These are phyloP conservation scores for Nemophila menziesii DNA, from an alignment of 257 asterid genomes.

Conservation along the genomic window DNA sequence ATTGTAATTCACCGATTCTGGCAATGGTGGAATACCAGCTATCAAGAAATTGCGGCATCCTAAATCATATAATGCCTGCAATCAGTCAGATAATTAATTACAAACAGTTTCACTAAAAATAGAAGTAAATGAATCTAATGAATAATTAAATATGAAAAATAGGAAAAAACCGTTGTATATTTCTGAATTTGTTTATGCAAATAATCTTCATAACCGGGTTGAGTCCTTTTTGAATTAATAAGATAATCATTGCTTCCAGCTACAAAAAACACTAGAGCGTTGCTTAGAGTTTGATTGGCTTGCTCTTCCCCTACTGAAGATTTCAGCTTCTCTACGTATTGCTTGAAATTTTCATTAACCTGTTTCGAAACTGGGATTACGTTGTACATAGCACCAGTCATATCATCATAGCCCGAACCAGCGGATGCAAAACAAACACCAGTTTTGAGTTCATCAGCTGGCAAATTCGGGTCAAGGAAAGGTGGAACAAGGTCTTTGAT, in stretches of 20 bases:
- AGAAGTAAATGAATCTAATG: no score
- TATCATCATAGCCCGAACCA: conserved; percentile 19
- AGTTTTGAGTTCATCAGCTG: conserved; percentile 4
- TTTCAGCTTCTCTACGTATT: conserved; percentile 1
- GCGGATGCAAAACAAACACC: conserved; percentile 21
- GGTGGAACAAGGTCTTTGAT: conserved; percentile 17
- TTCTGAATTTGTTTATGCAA: conserved; percentile 29
- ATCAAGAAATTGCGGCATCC: conserved; percentile 54
- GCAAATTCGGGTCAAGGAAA: conserved; percentile 7
- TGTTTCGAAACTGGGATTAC: no score
- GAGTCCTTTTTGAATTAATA: conserved; percentile 42
- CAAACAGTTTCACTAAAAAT: no score
- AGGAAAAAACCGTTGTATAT: conserved; percentile 14
- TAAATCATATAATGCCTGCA: conserved; percentile 37
- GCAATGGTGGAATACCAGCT: conserved; percentile 62
- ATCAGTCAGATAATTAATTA: no score
- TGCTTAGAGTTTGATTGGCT: conserved; percentile 6
- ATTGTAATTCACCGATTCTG: conserved; percentile 37
- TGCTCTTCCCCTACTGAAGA: not conserved
- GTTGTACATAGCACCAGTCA: conserved; percentile 7
- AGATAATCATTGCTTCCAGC: conserved; percentile 42
- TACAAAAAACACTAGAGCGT: conserved; percentile 2
- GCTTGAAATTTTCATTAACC: no score
- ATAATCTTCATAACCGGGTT: conserved; percentile 36
- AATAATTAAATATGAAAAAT: no score